Base-by-base conservation (phyloP, 495 filamentous ascomycete species). In the Penicillium cosmopolitanum region DNA sequence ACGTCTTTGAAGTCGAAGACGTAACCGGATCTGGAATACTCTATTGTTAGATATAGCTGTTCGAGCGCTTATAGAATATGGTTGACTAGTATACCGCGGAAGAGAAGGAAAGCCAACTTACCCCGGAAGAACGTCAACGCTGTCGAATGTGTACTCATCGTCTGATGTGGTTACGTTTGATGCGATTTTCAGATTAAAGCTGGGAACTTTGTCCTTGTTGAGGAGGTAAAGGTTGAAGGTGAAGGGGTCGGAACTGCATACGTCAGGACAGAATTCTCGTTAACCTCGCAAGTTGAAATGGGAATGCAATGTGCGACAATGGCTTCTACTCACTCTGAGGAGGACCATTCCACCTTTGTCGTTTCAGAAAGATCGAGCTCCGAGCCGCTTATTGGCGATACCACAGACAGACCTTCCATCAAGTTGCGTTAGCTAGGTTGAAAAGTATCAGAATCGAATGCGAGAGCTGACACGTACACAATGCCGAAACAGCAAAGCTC, bases 1-100 rank as follows among this genome's bases (percentile, higher is more conserved):
- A 48, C 44, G 44, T 48, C 44, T 48, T 48, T 48, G 44, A 48
- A 48, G 44, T 48, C 18, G 44, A 48, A 48, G 44, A 48, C 18
- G 18, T 48, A 48, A 48, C 44, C 44, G 18, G 44, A 48, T 48
- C 44, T 48, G 44, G 44, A 23, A 48, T 48, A 48, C n/a, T 48
- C 15, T 48, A 48, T 48, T 28, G 44, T 48, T 19, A 48, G 44
- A 48, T 48, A 48, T 48, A 48, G 44, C 44, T 48, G n/a, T 23
- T 48, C 18, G 44, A 15, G n/a, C 18, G 18, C 44, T 48, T 48
- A 48, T 48, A 48, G 44, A 48, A 48, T 48, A 48, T 23, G 44
- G 44, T 48, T 48, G 18, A 48, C 18, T 48, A 13, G 44, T 48
- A 21, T 19, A 19, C 44, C 44, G 44, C 18, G 44, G 18, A 48